These are phyloP conservation scores for Talaromyces adpressus DNA, from an alignment of 495 filamentous ascomycete species.

Conservation along the genomic window DNA sequence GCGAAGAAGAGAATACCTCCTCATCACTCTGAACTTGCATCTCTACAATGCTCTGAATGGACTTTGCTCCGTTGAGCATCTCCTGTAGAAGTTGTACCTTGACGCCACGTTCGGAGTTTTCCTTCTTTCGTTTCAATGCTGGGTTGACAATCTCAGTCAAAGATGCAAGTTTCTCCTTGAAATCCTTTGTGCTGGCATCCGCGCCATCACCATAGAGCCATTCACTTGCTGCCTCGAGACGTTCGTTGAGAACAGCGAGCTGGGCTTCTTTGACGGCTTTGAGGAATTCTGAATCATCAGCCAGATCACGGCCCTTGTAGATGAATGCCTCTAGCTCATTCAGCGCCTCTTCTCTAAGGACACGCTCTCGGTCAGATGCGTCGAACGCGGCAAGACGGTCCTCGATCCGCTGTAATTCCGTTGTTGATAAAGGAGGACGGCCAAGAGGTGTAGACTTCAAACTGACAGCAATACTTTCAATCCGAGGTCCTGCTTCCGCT, in stretches of 20 bases:
- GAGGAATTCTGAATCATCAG: slow-evolving; percentile 69
- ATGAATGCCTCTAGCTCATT: slow-evolving; percentile 94
- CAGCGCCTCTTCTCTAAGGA: slow-evolving; percentile 75
- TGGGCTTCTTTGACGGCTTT: slow-evolving; percentile 58
- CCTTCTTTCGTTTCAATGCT: slow-evolving; percentile 59
- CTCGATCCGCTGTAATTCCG: slow-evolving; percentile 59
- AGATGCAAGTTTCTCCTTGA: slow-evolving; percentile 64
- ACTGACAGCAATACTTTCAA: slow-evolving; percentile 62
- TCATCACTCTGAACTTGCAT: slow-evolving; percentile 36
- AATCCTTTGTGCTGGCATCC: slow-evolving; percentile 60
- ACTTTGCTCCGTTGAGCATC: slow-evolving; percentile 47
- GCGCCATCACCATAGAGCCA: slow-evolving; percentile 88
- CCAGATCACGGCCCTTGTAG: slow-evolving; percentile 77
- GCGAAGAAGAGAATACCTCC: slow-evolving; percentile 22
- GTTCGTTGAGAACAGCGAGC: slow-evolving; percentile 53
- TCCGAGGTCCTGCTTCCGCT: slow-evolving; percentile 51
- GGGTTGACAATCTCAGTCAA: slow-evolving; percentile 65
- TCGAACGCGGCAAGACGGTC: slow-evolving; percentile 74
- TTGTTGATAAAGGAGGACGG: slow-evolving; percentile 44
- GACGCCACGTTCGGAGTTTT: slow-evolving; percentile 58
- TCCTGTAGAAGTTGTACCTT: slow-evolving; percentile 56
- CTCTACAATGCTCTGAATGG: slow-evolving; percentile 37
- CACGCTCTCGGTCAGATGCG: slow-evolving; percentile 68
- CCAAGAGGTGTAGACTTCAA: slow-evolving; percentile 57
- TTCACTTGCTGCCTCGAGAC: slow-evolving; percentile 61